Evolutionary conservation across 1,139 yeast genomes (phyloP).

Genomic region (Blastobotrys arbuscula): DNA sequence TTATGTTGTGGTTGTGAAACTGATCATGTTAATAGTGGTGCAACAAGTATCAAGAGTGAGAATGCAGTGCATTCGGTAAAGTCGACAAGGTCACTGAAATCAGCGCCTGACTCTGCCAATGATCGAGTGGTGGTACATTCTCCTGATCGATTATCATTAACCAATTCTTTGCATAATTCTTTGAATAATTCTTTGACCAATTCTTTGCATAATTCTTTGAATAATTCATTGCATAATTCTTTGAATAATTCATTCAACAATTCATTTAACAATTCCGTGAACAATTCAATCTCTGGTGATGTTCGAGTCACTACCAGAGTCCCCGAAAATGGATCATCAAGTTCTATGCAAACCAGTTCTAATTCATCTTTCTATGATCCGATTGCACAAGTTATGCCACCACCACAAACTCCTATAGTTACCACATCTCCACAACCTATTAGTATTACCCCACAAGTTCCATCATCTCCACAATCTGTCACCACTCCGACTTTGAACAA

Average conservation of each 20-base stretch:
- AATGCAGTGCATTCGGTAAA: background rate
- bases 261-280: background rate
- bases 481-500: background rate
- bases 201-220: background rate
- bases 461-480: background rate
- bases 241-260: background rate
- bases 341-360: constrained; percentile 4
- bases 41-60: background rate
- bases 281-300: background rate
- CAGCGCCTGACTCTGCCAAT: background rate
- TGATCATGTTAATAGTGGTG: background rate
- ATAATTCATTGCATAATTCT: background rate
- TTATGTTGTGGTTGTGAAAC: constrained; percentile 14
- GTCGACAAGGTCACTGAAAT: background rate
- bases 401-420: background rate
- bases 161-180: background rate
- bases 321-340: constrained; percentile 1
- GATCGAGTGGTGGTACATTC: background rate
- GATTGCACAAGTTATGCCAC: background rate
- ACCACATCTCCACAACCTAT: background rate
- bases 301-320: background rate
- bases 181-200: background rate
- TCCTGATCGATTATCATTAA: background rate
- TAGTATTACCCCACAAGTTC: background rate
- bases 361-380: constrained; percentile 9